Evolutionary conservation across 371 early-diverging fungal species (phyloP).

Genomic region (Mortierella sp.): DNA sequence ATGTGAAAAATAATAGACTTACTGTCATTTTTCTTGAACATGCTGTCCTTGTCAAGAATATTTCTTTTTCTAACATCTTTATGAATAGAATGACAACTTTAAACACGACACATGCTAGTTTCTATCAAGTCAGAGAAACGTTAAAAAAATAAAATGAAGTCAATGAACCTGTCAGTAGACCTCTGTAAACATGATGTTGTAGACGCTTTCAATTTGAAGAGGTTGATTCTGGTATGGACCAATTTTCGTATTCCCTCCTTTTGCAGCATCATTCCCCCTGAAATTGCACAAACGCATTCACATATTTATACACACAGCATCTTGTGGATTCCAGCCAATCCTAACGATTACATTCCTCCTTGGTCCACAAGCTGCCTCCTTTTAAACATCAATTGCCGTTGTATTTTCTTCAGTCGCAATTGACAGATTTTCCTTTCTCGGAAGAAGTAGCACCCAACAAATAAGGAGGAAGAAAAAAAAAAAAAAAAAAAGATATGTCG

Average conservation of each 20-base stretch:
- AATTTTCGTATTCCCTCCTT: not conserved
- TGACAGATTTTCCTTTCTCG: too few species aligned
- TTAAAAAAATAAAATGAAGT: not conserved
- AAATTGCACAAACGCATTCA: not conserved
- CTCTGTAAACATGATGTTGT: too few species aligned
- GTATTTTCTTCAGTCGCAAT: too few species aligned
- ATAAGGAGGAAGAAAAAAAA: not conserved
- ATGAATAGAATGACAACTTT: not conserved
- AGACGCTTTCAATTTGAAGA: not conserved
- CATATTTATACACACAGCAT: not conserved
- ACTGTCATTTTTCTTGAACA: too few species aligned
- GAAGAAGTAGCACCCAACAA: not conserved
- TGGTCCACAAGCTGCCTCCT: not conserved
- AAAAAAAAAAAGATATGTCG: constrained; percentile 15
- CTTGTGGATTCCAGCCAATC: not conserved
- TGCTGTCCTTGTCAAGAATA: not conserved
- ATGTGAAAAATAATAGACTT: not conserved
- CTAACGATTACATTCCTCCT: not conserved
- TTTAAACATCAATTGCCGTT: not conserved
- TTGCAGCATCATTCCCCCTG: not conserved
- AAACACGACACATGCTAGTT: not conserved
- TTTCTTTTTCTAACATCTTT: not conserved
- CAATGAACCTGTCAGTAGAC: too few species aligned
- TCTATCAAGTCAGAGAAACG: too few species aligned
- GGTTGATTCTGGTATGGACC: not conserved